Evolutionary conservation across 1,139 yeast genomes (phyloP).

Genomic region (Nakaseomyces glabratus): DNA sequence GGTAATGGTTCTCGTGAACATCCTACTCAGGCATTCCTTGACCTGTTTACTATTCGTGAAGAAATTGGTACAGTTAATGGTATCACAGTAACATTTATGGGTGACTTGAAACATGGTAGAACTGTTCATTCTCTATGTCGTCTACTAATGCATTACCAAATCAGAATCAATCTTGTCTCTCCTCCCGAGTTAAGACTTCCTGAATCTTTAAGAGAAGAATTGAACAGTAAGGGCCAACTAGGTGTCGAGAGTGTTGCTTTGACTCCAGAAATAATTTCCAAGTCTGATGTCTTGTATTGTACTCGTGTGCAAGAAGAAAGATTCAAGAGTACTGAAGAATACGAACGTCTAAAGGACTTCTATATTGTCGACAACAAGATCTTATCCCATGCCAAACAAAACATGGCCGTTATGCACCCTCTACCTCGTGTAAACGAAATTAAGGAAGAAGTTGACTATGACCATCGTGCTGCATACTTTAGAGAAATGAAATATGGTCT

Average conservation of each 20-base stretch:
- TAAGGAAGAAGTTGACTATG: conserved; percentile 96
- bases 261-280: conserved; percentile 74
- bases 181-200: conserved; percentile 88
- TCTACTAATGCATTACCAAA: conserved; percentile 85
- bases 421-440: conserved; percentile 95
- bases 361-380: conserved; percentile 90
- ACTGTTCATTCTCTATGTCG: conserved; percentile 96
- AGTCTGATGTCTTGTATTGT: conserved; percentile 92
- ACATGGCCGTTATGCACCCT: conserved; percentile 99
- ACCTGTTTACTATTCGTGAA: conserved; percentile 95
- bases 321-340: conserved; percentile 65
- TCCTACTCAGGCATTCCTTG: conserved; percentile 97
- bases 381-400: conserved; percentile 86
- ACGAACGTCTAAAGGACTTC: conserved; percentile 81
- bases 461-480: conserved; percentile 97
- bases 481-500: conserved; percentile 99
- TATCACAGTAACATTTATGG: conserved; percentile 96
- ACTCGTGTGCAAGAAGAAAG: conserved; percentile 98
- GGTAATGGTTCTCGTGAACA: conserved; percentile 98
- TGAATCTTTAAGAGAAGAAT: conserved; percentile 53
- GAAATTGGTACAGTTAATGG: conserved; percentile 98
- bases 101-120: conserved; percentile 96
- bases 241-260: conserved; percentile 64
- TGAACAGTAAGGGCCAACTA: conserved; percentile 58
- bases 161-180: conserved; percentile 82